Base-by-base conservation (phyloP, 495 filamentous ascomycete species). In the Talaromyces trachyspermus region DNA sequence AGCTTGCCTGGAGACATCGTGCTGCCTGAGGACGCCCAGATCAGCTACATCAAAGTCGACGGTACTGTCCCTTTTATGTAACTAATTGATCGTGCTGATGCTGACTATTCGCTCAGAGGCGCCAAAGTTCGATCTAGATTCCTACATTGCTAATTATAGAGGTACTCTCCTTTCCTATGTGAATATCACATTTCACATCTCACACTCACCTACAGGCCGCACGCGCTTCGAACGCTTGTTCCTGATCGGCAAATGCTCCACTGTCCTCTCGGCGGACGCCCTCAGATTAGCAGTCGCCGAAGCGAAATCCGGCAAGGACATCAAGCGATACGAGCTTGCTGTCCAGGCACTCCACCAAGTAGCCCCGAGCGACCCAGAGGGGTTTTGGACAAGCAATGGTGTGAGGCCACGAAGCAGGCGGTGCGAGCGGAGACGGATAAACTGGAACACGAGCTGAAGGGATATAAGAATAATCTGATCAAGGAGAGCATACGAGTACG, bases 401-500 rank as follows among this genome's bases (percentile, higher is more conserved):
- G 84, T 4, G 75, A 81, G 1, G 64, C 65, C 33, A 81, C 71
- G 40, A 76, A 76, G 18, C 78, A 75, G 27, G 61, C 72, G n/a
- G 82, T 88, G 50, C 77, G 78, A 47, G 63, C 64, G 2, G 82
- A 89, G 56, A 81, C 78, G 1, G 77, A 85, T 30, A 78, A 84
- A 38, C 68, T 96, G 48, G 86, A 95, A 52, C 68, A 75, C 5
- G 89, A 97, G 58, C 66, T 98, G 23, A 87, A 87, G 60, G 86
- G 84, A 5, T 97, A 97, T 67, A 98, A 95, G 64, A 95, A 97
- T 56, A 98, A 97, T 52, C 64, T 97, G 27, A 88, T 98, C 52
- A 96, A 96, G 61, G 92, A 98, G 65, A 96, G 90, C 65, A 95
- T 97, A 51, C 70, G 94, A 57, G 89, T 94, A 74, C 46, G 81